Base-by-base conservation (phyloP, 768 basidiomycete genomes). In the Hygrophorus pudorinus region DNA sequence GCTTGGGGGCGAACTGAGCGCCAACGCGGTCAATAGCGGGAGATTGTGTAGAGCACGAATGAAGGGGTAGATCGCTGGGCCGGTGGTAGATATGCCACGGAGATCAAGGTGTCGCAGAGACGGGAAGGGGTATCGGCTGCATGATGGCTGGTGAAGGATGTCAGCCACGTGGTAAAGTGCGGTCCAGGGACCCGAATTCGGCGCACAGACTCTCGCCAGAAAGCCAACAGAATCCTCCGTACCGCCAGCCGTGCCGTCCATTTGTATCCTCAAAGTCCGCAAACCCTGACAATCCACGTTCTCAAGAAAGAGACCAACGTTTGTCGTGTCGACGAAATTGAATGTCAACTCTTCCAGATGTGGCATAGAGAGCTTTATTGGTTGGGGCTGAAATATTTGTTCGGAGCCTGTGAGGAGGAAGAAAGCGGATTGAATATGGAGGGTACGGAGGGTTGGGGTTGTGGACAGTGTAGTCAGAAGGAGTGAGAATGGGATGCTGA, bases 301-400 rank as follows among this genome's bases (percentile, higher is more conserved):
- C 7, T 44, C 43, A 12, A 44, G 33, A 20, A 44, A 37, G 8
- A 44, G 34, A 7, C 20, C 33, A 35, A 44, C 30, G 24, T 35
- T 44, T 13, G 43, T 44, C 6, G 43, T 36, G 35, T 44, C 43
- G 20, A 44, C 34, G 21, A 44, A 44, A n/a, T 37, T 21, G 35
- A 44, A 37, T 16, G 34, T 35, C 18, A 44, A 27, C 7, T 20
- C 12, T 10, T 35, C 35, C 34, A 44, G 43, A 9, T 35, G 27
- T 13, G 43, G 43, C 34, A 44, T 35, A 13, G 5, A 13, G 5
- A 44, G 30, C 13, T 44, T 44, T 16, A 5, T 6, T 11, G 43
- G 43, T 16, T 35, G 35, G 5, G 43, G 43, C 14, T 36, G 43
- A 35, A 44, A 44, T 21, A 44, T 44, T n/a, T 44, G 20, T 18